These are phyloP conservation scores for Cutaneotrichosporon mucoides DNA, from an alignment of 1,284 basidiomycete species.

Conservation along the genomic window DNA sequence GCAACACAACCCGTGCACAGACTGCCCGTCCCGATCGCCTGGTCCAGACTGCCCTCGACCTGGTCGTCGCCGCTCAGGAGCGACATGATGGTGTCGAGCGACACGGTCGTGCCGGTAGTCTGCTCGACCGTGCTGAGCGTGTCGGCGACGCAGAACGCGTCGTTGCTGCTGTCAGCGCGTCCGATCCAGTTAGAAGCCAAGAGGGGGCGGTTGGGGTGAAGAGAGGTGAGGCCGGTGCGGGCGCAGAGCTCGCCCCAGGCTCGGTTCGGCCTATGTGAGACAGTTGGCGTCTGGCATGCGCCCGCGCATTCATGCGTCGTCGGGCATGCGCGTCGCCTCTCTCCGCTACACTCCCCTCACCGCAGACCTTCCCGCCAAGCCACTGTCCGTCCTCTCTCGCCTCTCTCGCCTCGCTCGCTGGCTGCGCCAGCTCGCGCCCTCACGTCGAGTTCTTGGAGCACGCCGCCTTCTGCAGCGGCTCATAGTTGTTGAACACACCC, in stretches of 20 bases:
- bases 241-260: too few relatives aligned
- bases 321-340: too few relatives aligned
- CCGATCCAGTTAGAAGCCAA: too few relatives aligned
- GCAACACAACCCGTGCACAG: constrained; percentile 43
- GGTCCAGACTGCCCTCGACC: constrained; percentile 14
- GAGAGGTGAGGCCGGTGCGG: too few relatives aligned
- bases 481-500: constrained; percentile 28
- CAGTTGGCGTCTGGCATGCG: too few relatives aligned
- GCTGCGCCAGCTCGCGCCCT: constrained; percentile 9
- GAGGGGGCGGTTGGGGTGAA: too few relatives aligned
- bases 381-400: too few relatives aligned
- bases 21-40: constrained; percentile 22
- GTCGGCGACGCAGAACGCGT: constrained; percentile 36
- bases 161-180: constrained; percentile 24
- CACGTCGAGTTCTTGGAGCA: constrained; percentile 42
- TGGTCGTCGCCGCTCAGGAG: constrained; percentile 25
- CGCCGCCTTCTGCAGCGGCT: constrained; percentile 30
- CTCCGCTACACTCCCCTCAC: too few relatives aligned
- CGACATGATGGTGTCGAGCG: constrained; percentile 23
- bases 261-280: too few relatives aligned
- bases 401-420: too few relatives aligned
- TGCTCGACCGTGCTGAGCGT: constrained; percentile 37
- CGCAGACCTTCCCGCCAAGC: too few relatives aligned
- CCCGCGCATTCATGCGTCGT: too few relatives aligned
- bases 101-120: constrained; percentile 25